phyloP scores from a whole-genome alignment of 148 eudicot species.

The Vaccinium darrowii region DNA sequence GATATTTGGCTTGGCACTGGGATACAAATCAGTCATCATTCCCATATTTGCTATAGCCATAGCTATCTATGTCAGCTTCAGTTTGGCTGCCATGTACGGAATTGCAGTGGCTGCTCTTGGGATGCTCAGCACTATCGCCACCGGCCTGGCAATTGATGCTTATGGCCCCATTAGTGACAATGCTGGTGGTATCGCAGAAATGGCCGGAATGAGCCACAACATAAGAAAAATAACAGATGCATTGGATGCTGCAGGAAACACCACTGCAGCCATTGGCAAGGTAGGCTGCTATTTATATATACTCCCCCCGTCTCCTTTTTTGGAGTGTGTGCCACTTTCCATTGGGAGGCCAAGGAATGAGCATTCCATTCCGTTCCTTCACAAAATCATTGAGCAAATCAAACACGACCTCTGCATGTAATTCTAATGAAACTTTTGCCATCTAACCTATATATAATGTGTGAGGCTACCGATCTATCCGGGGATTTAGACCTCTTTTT shows the following conservation, averaged over 20 bases:
- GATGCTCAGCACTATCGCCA: constrained; percentile 23
- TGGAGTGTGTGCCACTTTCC: too few relatives aligned
- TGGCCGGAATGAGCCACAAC: constrained; percentile 24
- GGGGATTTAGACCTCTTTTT: background rate
- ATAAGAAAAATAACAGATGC: constrained; percentile 23
- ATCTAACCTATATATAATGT: background rate
- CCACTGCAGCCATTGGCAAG: constrained; percentile 24
- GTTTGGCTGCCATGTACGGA: constrained; percentile 24
- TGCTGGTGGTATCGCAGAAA: constrained; percentile 23
- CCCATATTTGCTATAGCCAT: constrained; percentile 26
- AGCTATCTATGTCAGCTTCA: constrained; percentile 27
- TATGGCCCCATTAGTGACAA: constrained; percentile 21
- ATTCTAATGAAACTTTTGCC: background rate
- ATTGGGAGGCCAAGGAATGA: background rate
- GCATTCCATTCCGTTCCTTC: background rate
- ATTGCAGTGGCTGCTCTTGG: constrained; percentile 21
- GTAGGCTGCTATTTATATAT: constrained; percentile 1
- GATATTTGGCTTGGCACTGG: constrained; percentile 27
- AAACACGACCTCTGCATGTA: background rate
- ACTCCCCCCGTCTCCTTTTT: too few relatives aligned
- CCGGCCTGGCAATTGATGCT: constrained; percentile 21
- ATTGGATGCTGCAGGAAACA: constrained; percentile 22
- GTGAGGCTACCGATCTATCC: background rate
- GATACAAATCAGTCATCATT: constrained; percentile 30
- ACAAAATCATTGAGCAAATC: background rate